Percentiles rank a stretch among this genome's conserved stretches.
These are phyloP conservation scores for Cryphonectria carpinicola DNA, from an alignment of 2,329 filamentous ascomycete species.

Conservation along the genomic window DNA sequence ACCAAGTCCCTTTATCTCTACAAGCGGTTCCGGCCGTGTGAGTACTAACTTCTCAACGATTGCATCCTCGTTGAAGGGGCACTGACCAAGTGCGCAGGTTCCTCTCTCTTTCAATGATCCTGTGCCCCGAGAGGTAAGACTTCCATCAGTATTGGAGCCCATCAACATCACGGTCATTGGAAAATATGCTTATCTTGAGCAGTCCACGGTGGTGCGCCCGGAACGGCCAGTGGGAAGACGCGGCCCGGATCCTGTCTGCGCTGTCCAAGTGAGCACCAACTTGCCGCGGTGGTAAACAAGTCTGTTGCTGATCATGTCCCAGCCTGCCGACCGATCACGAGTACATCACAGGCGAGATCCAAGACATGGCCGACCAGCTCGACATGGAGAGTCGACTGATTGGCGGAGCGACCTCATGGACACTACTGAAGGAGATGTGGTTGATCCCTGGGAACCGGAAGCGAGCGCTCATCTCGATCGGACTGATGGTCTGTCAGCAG, in stretches of 20 bases:
- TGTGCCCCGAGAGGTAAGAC: slow-evolving; percentile 56
- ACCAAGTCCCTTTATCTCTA: slow-evolving; percentile 65
- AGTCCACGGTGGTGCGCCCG: slow-evolving; percentile 71
- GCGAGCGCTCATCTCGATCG: slow-evolving; percentile 64
- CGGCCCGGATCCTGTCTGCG: slow-evolving; percentile 56
- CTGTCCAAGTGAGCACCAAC: slow-evolving; percentile 46
- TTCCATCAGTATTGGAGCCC: not conserved
- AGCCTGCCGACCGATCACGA: slow-evolving; percentile 55
- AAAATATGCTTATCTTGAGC: slow-evolving; percentile 30
- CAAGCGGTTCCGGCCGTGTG: slow-evolving; percentile 66
- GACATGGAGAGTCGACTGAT: slow-evolving; percentile 63
- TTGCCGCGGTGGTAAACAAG: not conserved
- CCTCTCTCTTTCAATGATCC: slow-evolving; percentile 62
- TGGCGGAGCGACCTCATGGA: slow-evolving; percentile 56
- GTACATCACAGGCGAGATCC: slow-evolving; percentile 64
- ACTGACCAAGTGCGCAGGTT: slow-evolving; percentile 36
- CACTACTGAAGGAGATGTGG: slow-evolving; percentile 68
- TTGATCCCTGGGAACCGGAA: slow-evolving; percentile 64
- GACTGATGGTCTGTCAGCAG: slow-evolving; percentile 43
- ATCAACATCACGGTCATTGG: not conserved
- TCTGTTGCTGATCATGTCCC: slow-evolving; percentile 38
- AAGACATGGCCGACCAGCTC: slow-evolving; percentile 70
- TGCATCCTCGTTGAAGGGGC: slow-evolving; percentile 1
- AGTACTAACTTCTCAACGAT: slow-evolving; percentile 19
- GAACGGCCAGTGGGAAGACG: slow-evolving; percentile 69